A percentile compares a stretch with the other conserved stretches of the same genome.
Conservation (phyloP, 495 filamentous ascomycete genomes). For the Umbilicaria muhlenbergii region DNA sequence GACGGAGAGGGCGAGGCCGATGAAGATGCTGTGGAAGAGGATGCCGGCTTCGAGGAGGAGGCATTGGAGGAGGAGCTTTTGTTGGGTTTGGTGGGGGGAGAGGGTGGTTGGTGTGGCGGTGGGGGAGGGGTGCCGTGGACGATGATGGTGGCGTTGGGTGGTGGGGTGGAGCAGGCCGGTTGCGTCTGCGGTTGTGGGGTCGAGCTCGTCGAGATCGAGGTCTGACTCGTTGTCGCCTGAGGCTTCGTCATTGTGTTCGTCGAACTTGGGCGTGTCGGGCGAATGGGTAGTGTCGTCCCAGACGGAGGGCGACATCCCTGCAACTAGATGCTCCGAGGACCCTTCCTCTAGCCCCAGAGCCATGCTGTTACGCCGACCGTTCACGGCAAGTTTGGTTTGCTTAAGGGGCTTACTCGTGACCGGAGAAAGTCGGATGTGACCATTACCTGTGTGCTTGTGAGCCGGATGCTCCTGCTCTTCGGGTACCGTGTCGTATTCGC, state of each 20-base stretch:
- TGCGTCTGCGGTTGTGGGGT: conserved; percentile 15
- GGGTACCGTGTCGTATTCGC: conserved; percentile 3
- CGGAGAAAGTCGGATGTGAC: neutral
- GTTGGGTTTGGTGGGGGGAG: conserved; percentile 20
- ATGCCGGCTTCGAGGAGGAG: conserved; percentile 73
- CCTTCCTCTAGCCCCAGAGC: neutral
- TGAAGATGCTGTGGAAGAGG: conserved; percentile 76
- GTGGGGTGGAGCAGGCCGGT: conserved; percentile 11
- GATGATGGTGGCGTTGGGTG: conserved; percentile 9
- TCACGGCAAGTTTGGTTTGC: neutral
- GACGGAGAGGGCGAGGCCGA: conserved; percentile 79
- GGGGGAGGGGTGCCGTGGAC: conserved; percentile 14
- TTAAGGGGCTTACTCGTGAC: neutral
- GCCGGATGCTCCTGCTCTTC: neutral
- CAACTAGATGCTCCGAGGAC: neutral
- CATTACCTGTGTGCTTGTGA: neutral
- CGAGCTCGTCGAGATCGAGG: conserved; percentile 35
- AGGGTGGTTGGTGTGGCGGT: neutral
- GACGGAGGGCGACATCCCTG: neutral
- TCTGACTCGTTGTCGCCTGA: conserved; percentile 33
- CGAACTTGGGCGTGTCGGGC: neutral
- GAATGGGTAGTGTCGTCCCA: neutral
- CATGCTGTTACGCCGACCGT: neutral
- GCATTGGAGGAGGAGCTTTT: conserved; percentile 58
- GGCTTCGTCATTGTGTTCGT: conserved; percentile 11